Evolutionary conservation across 768 basidiomycete species (phyloP).

Genomic region (Hypsizygus marmoreus): DNA sequence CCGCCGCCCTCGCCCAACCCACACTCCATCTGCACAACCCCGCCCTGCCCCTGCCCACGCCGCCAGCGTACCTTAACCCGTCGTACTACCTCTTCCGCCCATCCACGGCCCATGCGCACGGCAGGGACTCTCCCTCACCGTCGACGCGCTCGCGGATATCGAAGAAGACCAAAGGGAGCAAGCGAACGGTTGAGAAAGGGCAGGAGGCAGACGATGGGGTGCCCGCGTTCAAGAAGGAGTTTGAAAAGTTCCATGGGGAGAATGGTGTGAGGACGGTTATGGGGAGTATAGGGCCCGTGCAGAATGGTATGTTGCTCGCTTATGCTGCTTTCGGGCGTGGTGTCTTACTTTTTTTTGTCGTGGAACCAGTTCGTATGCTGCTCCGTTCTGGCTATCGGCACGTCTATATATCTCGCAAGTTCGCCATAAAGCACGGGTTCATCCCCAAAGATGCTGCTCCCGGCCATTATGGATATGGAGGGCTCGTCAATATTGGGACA

Average conservation of each 20-base stretch:
- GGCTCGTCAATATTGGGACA: conserved; percentile 80
- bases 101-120: conserved; percentile 30
- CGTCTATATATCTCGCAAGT: conserved; percentile 94
- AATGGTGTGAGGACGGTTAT: conserved; percentile 93
- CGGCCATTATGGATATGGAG: conserved; percentile 92
- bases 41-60: conserved; percentile 53
- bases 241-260: conserved; percentile 84
- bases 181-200: conserved; percentile 26
- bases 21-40: conserved; percentile 70
- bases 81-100: conserved; percentile 70
- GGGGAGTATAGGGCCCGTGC: conserved; percentile 89
- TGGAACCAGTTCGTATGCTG: conserved; percentile 91
- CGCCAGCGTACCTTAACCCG: conserved; percentile 67
- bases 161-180: conserved; percentile 40
- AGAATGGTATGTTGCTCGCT: conserved; percentile 60
- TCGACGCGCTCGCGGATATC: conserved; percentile 42
- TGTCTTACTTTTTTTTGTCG: conserved; percentile 1
- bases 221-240: conserved; percentile 71
- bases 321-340: conserved; percentile 1
- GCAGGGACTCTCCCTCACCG: conserved; percentile 37
- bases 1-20: conserved; percentile 37
- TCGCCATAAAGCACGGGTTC: conserved; percentile 85
- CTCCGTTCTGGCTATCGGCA: conserved; percentile 89
- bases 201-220: conserved; percentile 46
- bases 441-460: conserved; percentile 86